phyloP scores from a whole-genome alignment of 73 alveolate species.

The Tetrahymena thermophila region DNA sequence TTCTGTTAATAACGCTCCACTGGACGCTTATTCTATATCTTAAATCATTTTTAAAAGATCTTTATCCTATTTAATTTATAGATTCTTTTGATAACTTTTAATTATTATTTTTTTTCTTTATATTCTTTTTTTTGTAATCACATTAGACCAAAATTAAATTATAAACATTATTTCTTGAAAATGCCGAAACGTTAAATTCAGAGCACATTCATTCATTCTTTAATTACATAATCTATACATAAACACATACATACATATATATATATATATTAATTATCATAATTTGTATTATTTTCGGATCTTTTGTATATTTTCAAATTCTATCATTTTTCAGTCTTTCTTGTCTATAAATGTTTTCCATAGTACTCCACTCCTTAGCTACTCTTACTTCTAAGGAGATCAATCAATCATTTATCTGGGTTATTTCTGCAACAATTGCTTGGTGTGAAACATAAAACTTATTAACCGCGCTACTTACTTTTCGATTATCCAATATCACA shows the following conservation, averaged over 20 bases:
- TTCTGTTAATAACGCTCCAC: neutral
- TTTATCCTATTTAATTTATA: neutral
- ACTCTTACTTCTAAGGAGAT: neutral
- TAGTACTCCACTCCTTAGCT: neutral
- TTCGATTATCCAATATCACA: neutral
- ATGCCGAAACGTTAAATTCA: constrained; percentile 2
- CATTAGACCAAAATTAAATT: neutral
- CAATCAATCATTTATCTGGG: neutral
- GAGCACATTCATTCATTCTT: neutral
- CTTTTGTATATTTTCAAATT: neutral
- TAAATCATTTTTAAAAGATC: neutral
- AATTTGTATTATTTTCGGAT: neutral
- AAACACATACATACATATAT: too few relatives aligned
- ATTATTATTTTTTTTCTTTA: neutral
- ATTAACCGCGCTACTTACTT: neutral
- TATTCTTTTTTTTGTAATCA: neutral
- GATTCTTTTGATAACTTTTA: neutral
- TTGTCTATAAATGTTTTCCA: neutral
- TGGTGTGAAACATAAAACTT: neutral
- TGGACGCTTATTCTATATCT: neutral
- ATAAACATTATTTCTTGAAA: neutral
- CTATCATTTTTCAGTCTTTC: neutral
- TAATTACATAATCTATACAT: neutral
- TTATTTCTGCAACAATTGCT: neutral
- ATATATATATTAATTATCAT: neutral